Evolutionary conservation across 257 asterid genomes (phyloP).

Genomic region (Gardenia jasminoides): DNA sequence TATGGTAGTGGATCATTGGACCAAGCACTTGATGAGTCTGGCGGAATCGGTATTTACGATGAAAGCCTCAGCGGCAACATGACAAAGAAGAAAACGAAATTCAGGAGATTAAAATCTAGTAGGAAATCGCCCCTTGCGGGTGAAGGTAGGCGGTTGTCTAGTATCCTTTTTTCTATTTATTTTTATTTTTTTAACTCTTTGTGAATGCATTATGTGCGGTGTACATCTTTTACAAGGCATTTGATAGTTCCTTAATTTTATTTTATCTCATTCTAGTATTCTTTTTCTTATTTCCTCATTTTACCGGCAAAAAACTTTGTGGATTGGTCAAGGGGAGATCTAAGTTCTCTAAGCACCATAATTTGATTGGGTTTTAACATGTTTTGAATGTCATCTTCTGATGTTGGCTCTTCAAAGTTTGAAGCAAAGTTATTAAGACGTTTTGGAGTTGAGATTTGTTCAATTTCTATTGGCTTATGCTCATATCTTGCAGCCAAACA

Average conservation of each 20-base stretch:
- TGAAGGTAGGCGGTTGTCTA: slow-evolving; percentile 45
- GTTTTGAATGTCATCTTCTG: not conserved
- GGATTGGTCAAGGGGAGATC: not conserved
- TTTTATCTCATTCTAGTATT: too few species aligned
- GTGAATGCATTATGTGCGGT: not conserved
- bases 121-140: slow-evolving; percentile 31
- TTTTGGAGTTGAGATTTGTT: not conserved
- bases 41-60: slow-evolving; percentile 20
- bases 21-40: slow-evolving; percentile 27
- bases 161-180: not conserved
- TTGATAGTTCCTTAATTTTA: not conserved
- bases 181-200: not conserved
- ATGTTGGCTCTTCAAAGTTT: not conserved
- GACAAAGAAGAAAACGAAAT: slow-evolving; percentile 47
- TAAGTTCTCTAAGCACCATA: not conserved
- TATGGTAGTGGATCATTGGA: slow-evolving; percentile 25
- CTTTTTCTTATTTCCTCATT: not conserved
- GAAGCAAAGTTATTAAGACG: not conserved
- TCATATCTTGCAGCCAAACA: not conserved
- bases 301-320: not conserved
- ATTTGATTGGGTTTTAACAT: not conserved
- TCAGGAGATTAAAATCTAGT: slow-evolving; percentile 37
- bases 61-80: slow-evolving; percentile 26
- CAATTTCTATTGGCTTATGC: not conserved
- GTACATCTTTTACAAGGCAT: not conserved